phyloP scores from a whole-genome alignment of 192 early-diverging fungal genomes.

The Paraglomus brasilianum region DNA sequence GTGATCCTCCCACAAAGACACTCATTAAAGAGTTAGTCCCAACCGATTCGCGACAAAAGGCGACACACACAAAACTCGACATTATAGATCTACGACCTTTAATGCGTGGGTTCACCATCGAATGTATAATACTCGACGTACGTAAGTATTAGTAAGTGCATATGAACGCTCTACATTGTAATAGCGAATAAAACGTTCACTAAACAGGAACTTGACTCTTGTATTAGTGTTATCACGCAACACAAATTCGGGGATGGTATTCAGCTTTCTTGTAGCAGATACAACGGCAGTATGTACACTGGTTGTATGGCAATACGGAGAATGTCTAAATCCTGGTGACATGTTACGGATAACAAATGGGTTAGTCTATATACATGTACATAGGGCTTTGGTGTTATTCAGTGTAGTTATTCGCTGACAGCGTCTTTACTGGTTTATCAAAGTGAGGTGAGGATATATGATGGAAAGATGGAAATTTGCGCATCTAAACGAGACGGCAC shows the following conservation, averaged over 20 bases:
- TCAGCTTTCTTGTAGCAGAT: constrained; percentile 23
- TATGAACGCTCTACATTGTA: background rate
- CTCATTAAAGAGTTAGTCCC: too few relatives aligned
- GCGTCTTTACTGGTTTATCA: too few relatives aligned
- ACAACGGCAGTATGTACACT: constrained; percentile 20
- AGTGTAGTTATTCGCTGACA: too few relatives aligned
- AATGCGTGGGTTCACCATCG: constrained; percentile 18
- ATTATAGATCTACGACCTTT: constrained; percentile 20
- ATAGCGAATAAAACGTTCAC: background rate
- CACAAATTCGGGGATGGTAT: constrained; percentile 3
- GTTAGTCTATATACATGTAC: too few relatives aligned
- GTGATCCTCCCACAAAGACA: too few relatives aligned
- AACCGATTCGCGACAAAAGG: too few relatives aligned
- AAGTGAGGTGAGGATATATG: too few relatives aligned
- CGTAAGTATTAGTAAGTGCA: background rate
- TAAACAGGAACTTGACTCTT: background rate
- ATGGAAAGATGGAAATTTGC: too few relatives aligned
- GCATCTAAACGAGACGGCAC: too few relatives aligned
- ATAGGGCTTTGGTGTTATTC: too few relatives aligned
- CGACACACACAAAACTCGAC: too few relatives aligned
- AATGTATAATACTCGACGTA: constrained; percentile 14
- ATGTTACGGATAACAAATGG: constrained; percentile 19
- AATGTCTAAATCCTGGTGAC: constrained; percentile 9
- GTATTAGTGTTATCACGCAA: constrained; percentile 9
- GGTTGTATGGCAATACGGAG: constrained; percentile 22